Base-by-base conservation (phyloP, 2,329 filamentous ascomycete genomes). In the Aspergillus novoparasiticus region DNA sequence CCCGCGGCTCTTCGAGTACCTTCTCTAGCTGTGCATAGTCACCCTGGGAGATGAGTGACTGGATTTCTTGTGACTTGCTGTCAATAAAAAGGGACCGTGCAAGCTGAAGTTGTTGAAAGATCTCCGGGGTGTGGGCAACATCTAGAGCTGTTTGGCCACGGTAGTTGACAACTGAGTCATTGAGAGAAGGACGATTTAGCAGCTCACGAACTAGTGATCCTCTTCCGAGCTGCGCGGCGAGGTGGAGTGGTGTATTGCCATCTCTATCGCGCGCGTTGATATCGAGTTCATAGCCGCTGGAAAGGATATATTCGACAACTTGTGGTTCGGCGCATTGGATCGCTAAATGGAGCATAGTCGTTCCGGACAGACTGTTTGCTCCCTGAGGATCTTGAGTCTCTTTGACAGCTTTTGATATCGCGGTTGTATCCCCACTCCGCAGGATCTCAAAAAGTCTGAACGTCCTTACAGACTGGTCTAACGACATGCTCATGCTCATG, bases 361-460 rank as follows among this genome's bases (percentile, higher is more conserved):
- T 97, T 60, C 96, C 94, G 76, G 61, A 83, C 72, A 68, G 77
- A 71, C 64, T 78, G 72, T 65, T 77, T 71, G 66, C 81, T 75
- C 63, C 81, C 78, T 69, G 85, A 69, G 67, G 86, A 85, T 70
- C 84, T 84, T 72, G 79, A 62, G 69, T 83, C 84, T 90, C 69
- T 79, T 80, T 78, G 68, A 97, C 91, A 1, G 91, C 91, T 75
- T 90, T 94, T 34, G 92, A 92, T 71, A 99, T 97, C 43, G 91
- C 92, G 16, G 89, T 90, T 0, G 93, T 96, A 76, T 99, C 94
- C 59, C 95, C 95, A 76, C 87, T 95, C 68, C 94, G 88, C 68
- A 99, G 83, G 48, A 94, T 91, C 80, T 98, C 95, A 74, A 98
- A 97, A 54, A 97, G 88, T 69, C 94, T 89, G 79, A 99, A 99